A percentile compares a stretch with the other conserved stretches of the same genome.
Conservation (phyloP, 192 early-diverging fungal species). For the Backusella circina region DNA sequence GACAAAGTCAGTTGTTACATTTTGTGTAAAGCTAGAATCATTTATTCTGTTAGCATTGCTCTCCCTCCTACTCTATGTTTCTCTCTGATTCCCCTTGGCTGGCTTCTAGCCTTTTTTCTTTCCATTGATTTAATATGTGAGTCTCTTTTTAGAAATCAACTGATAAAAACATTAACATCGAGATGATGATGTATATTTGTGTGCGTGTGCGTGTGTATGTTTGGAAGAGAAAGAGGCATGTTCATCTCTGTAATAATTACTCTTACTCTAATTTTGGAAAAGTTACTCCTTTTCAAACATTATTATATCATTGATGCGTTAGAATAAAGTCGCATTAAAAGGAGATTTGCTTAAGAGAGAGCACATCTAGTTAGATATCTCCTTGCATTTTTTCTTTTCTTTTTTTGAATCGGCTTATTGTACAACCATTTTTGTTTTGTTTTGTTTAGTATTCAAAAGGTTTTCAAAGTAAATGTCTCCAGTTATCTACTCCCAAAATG, state of each 20-base stretch:
- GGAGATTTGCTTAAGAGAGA: neutral
- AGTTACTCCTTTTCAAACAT: neutral
- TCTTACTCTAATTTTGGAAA: neutral
- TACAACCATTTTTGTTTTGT: neutral
- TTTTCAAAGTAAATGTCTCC: neutral
- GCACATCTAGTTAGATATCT: neutral
- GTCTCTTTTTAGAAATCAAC: neutral
- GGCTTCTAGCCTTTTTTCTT: neutral
- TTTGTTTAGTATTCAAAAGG: neutral
- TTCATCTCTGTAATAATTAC: neutral
- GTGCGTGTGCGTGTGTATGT: neutral
- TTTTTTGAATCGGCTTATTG: neutral
- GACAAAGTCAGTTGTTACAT: constrained; percentile 8
- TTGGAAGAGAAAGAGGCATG: neutral
- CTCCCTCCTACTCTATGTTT: neutral
- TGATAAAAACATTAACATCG: neutral
- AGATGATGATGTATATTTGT: neutral
- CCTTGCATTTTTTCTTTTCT: neutral
- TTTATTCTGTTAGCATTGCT: neutral
- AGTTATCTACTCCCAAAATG: neutral
- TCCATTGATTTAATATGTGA: neutral
- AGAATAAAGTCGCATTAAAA: neutral
- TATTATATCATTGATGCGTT: neutral
- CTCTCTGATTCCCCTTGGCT: no score
- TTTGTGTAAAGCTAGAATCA: neutral